phyloP scores from a whole-genome alignment of 1,284 basidiomycete species.

The Hemileia vastatrix region DNA sequence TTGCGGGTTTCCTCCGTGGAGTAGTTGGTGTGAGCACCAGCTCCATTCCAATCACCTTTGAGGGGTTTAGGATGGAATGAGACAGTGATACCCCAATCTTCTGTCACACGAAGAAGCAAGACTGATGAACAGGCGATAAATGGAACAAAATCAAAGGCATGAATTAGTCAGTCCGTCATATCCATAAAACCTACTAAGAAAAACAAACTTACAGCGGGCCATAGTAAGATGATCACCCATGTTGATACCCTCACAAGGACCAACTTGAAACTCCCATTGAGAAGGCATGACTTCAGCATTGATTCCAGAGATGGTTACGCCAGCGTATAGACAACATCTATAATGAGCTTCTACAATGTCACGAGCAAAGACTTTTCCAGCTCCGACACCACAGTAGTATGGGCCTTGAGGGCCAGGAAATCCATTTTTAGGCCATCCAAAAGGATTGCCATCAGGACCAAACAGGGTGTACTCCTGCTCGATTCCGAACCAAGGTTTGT shows the following conservation, averaged over 20 bases:
- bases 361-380: slow-evolving; percentile 95
- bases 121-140: slow-evolving; percentile 5
- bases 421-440: slow-evolving; percentile 84
- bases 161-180: not conserved
- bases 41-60: slow-evolving; percentile 97
- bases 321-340: slow-evolving; percentile 85
- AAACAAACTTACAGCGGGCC: slow-evolving; percentile 59
- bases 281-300: slow-evolving; percentile 99
- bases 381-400: slow-evolving; percentile 98
- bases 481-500: slow-evolving; percentile 80
- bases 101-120: slow-evolving; percentile 81
- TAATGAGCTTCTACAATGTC: slow-evolving; percentile 99
- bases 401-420: slow-evolving; percentile 99
- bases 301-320: slow-evolving; percentile 97
- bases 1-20: slow-evolving; percentile 85
- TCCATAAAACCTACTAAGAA: too few relatives aligned
- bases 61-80: slow-evolving; percentile 99
- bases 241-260: slow-evolving; percentile 90
- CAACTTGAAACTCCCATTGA: slow-evolving; percentile 95
- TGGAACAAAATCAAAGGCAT: not conserved
- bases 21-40: slow-evolving; percentile 60
- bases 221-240: slow-evolving; percentile 99
- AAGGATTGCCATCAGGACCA: slow-evolving; percentile 80
- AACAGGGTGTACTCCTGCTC: slow-evolving; percentile 99
- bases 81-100: slow-evolving; percentile 94